Evolutionary conservation across 1,139 yeast genomes (phyloP), one percentile per base, ranked within the genome.

Genomic region (Blastobotrys buckinghamii): DNA sequence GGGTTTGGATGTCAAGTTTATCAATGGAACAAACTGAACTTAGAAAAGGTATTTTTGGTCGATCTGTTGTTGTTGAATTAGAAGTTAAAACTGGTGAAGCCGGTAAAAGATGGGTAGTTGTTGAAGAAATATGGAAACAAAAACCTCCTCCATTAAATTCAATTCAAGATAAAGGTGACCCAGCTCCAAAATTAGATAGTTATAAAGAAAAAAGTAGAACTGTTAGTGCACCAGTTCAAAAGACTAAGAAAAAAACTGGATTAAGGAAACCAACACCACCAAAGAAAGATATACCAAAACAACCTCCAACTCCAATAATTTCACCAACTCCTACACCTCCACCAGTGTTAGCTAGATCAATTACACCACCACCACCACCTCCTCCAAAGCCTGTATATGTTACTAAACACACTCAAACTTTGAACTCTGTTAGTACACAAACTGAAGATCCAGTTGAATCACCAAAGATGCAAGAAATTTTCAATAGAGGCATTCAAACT

Each of bases 1-100:
- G 96, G 96, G 79, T 95, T 0, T 88, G 96, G 96, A 71, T 87
- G 58, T 81, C 89, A 2, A 77, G 89, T 1, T 65, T 87, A 26
- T 87, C 87, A 0, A 76, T 81, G 39, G 96, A 88, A 60, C 87
- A 86, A 62, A 80, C 89, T 0, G 71, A 75, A 36, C 68, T 71
- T 29, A 78, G 82, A 57, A 84, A 84, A 63, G 76, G 76, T 30
- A 66, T 82, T 1, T 88, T 88, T 70, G 96, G 96, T 6, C 75
- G 94, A 52, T 81, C 95, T 0, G 72, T 87, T 49, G 86, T 88
- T 6, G 76, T 83, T 5, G 90, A 84, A 56, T 82, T 85, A 50
- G 75, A 73, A 20, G 68, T 61, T 9, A 51, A 55, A 35, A 56
- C 61, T 7, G 61, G 61, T 12, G 61, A 60, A 30, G 50, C 50